Percentiles rank a stretch among this genome's conserved stretches.
Conservation (phyloP, 2,329 filamentous ascomycete species). For the Cladosporium sp. region DNA sequence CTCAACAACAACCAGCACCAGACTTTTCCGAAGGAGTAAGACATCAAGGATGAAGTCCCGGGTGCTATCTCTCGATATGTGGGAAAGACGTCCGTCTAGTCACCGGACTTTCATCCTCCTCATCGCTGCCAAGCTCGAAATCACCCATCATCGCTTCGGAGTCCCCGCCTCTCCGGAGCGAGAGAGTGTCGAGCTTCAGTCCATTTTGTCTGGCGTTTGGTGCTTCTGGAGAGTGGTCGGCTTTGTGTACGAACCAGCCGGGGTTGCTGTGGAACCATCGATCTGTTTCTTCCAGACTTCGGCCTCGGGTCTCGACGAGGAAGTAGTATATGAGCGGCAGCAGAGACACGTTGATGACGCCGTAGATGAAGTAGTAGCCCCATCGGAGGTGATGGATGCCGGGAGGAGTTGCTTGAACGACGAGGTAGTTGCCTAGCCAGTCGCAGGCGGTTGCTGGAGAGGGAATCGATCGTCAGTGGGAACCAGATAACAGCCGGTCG, state of each 20-base stretch:
- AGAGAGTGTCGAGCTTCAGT: constrained; percentile 15
- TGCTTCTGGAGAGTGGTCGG: constrained; percentile 21
- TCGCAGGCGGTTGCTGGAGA: constrained; percentile 54
- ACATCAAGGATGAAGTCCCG: not conserved
- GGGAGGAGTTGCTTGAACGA: constrained; percentile 34
- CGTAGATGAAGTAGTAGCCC: constrained; percentile 35
- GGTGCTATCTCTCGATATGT: constrained; percentile 2
- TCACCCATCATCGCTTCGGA: constrained; percentile 28
- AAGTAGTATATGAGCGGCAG: constrained; percentile 61
- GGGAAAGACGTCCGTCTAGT: constrained; percentile 22
- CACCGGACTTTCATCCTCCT: constrained; percentile 21
- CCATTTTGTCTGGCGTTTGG: constrained; percentile 1
- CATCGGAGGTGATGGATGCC: constrained; percentile 32
- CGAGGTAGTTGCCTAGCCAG: constrained; percentile 55
- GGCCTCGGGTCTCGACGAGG: constrained; percentile 46
- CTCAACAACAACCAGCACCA: not conserved
- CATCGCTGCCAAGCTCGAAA: constrained; percentile 24
- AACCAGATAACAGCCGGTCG: not conserved
- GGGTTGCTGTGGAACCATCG: constrained; percentile 28
- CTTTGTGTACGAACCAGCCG: constrained; percentile 28
- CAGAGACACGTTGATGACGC: constrained; percentile 40
- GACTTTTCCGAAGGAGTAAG: not conserved
- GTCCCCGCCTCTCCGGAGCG: constrained; percentile 21
- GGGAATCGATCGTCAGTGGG: not conserved
- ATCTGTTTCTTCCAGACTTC: constrained; percentile 31